These are phyloP conservation scores for Phytopythium oedochilum DNA, from an alignment of 352 stramenopile species.

Conservation along the genomic window DNA sequence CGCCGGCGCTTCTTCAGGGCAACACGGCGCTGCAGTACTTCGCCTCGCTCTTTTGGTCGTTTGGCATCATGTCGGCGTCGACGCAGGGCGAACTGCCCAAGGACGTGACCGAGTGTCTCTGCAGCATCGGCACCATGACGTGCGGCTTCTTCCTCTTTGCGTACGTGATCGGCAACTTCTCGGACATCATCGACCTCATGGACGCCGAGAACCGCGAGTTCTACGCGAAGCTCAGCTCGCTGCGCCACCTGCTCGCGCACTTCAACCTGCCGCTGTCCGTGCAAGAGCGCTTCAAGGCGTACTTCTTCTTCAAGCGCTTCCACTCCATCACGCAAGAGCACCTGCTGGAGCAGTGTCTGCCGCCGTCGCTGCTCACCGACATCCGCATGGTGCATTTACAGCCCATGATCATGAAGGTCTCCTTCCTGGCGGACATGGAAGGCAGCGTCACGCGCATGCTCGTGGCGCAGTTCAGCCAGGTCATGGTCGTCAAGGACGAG, in stretches of 20 bases:
- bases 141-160: conserved; percentile 32
- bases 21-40: conserved; percentile 22
- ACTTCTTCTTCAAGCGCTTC: conserved; percentile 47
- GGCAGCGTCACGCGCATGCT: conserved; percentile 45
- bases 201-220: conserved; percentile 51
- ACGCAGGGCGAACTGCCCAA: conserved; percentile 27
- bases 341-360: conserved; percentile 33
- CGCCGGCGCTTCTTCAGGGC: conserved; percentile 14
- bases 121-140: conserved; percentile 29
- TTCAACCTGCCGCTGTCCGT: conserved; percentile 34
- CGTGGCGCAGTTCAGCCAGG: conserved; percentile 42
- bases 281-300: conserved; percentile 33
- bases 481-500: conserved; percentile 30
- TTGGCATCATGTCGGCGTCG: conserved; percentile 38
- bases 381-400: conserved; percentile 42
- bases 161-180: conserved; percentile 40
- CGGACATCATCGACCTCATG: conserved; percentile 35
- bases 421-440: conserved; percentile 42
- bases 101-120: conserved; percentile 21
- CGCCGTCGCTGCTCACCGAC: conserved; percentile 46
- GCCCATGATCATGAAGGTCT: conserved; percentile 49
- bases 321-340: conserved; percentile 53
- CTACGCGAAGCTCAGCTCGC: conserved; percentile 31
- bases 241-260: conserved; percentile 35
- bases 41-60: conserved; percentile 31